phyloP scores from a whole-genome alignment of 176 grass and related monocot genomes.

The Zoysia pacifica region DNA sequence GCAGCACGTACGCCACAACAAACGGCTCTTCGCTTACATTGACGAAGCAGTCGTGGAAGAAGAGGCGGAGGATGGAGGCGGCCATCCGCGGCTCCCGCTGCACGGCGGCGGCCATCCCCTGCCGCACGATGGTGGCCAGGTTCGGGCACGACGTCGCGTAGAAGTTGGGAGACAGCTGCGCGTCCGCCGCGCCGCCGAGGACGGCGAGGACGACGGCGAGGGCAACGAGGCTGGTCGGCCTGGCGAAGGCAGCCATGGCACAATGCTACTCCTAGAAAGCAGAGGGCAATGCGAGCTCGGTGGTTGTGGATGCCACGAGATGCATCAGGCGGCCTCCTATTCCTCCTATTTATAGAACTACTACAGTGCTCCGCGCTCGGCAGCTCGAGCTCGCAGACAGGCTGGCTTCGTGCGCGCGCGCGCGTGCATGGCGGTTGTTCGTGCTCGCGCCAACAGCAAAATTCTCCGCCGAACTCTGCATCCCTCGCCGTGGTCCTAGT shows the following conservation, averaged over 20 bases:
- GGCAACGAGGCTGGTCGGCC: neutral
- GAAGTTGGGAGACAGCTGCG: conserved; percentile 65
- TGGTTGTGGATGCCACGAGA: neutral
- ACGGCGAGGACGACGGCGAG: conserved; percentile 33
- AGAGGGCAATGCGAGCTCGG: neutral
- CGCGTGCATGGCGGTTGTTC: conserved; percentile 1
- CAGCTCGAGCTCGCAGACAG: neutral
- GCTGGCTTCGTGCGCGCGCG: conserved; percentile 1
- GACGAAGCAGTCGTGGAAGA: conserved; percentile 94
- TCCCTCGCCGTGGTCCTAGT: neutral
- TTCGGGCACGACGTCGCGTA: conserved; percentile 62
- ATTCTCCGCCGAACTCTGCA: conserved; percentile 33
- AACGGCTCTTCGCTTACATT: conserved; percentile 42
- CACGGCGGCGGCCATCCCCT: conserved; percentile 62
- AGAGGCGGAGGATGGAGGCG: conserved; percentile 74
- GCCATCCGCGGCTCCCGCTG: conserved; percentile 60
- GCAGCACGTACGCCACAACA: no score
- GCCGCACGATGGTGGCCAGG: conserved; percentile 55
- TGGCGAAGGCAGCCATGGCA: conserved; percentile 40
- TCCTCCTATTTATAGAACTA: conserved; percentile 28
- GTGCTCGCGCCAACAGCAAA: conserved; percentile 24
- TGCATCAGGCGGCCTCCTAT: neutral
- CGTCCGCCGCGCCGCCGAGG: conserved; percentile 34
- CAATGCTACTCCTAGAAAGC: neutral
- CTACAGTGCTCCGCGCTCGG: neutral